Base-by-base conservation (phyloP, 2,329 filamentous ascomycete genomes). In the Sarocladium oryzae region DNA sequence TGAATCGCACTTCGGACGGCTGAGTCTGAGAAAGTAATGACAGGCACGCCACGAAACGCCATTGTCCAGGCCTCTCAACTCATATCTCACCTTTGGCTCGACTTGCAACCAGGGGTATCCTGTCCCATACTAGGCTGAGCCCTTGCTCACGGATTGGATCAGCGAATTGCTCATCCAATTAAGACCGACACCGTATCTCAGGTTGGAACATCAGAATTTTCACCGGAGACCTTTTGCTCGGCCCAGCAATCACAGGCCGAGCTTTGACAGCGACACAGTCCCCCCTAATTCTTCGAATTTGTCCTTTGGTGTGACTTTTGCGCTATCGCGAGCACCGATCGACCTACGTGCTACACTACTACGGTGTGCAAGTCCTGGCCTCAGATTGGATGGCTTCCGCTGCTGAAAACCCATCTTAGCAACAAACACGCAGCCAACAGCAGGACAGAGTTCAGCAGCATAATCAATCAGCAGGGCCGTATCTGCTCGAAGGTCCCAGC, bases 181-280 rank as follows among this genome's bases (percentile, higher is more conserved):
- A 33, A 33, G 10, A 21, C 21, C 16, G 20, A 33, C 36, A 40
- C 24, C 10, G 28, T 8, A 48, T 32, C 24, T 23, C 43, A 33
- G n/a, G 26, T 48, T 48, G 43, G 43, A 48, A 48, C 43, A 33
- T 32, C 26, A 33, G 26, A 48, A 30, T 48, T 48, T 48, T 48
- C 43, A 43, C 40, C 21, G 28, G 28, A 43, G 7, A 9, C 21
- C 18, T n/a, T 43, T 43, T 43, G 23, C 21, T 43, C n/a, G 40
- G 40, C 4, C 21, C 23, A 43, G 40, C 40, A 28, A 43, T 43
- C 40, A 43, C 40, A 28, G n/a, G 40, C 23, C 40, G 40, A 26
- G 40, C 10, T 7, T 43, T 16, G 13, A 26, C 11, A 43, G 21
- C 40, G 21, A 43, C 20, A 10, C 40, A 13, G 28, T 13, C 28